A percentile compares a stretch with the other conserved stretches of the same genome.
Evolutionary conservation across 306 rosid genomes (phyloP).

Genomic region (Cucurbita moschata): DNA sequence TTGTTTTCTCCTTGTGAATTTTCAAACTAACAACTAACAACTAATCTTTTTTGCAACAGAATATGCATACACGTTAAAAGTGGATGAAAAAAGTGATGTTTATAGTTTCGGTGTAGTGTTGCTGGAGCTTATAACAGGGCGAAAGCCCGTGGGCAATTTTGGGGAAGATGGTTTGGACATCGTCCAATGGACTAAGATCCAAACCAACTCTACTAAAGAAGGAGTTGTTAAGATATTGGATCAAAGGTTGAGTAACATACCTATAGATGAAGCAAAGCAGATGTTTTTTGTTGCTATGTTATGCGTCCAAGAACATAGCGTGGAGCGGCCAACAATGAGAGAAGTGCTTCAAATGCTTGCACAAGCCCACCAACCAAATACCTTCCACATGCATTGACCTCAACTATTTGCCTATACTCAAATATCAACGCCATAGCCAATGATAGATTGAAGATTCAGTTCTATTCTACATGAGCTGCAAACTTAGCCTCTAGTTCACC

Average conservation of each 20-base stretch:
- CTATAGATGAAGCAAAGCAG: constrained; percentile 62
- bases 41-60: constrained; percentile 21
- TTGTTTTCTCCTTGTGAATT: not conserved
- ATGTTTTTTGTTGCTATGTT: constrained; percentile 72
- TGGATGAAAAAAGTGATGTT: constrained; percentile 78
- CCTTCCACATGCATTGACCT: constrained; percentile 35
- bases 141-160: constrained; percentile 66
- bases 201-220: constrained; percentile 49
- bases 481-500: not conserved
- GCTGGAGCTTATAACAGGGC: constrained; percentile 56
- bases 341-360: constrained; percentile 87
- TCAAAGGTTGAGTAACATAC: constrained; percentile 28
- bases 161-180: constrained; percentile 85
- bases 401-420: too few relatives aligned
- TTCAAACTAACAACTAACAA: not conserved
- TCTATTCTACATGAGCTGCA: not conserved
- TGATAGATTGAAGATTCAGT: not conserved
- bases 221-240: constrained; percentile 51
- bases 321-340: constrained; percentile 89
- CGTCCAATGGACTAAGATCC: constrained; percentile 72
- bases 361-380: constrained; percentile 57
- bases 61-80: constrained; percentile 81
- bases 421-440: too few relatives aligned
- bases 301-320: constrained; percentile 70
- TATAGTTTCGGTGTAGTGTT: constrained; percentile 82